Evolutionary conservation across 768 basidiomycete species (phyloP).

Genomic region (Boletus coccyginus): DNA sequence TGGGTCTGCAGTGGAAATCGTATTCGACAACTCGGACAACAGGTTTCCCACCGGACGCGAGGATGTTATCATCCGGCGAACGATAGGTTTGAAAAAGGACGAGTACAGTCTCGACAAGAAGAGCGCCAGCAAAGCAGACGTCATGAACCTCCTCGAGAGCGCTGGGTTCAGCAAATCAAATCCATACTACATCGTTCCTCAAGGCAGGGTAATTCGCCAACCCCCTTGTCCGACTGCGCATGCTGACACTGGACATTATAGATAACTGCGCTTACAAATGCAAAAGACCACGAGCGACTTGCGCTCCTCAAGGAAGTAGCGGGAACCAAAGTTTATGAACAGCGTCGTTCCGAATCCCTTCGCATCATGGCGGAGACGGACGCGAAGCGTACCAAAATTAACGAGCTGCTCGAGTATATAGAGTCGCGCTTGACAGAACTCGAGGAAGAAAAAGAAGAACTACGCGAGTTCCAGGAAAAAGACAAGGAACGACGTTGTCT

Average conservation of each 20-base stretch:
- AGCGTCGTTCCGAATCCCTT: conserved; percentile 87
- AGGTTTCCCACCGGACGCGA: conserved; percentile 91
- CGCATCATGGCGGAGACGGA: conserved; percentile 98
- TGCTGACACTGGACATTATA: conserved; percentile 30
- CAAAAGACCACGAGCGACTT: conserved; percentile 92
- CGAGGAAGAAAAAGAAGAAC: conserved; percentile 96
- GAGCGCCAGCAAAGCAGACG: conserved; percentile 92
- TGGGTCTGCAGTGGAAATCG: conserved; percentile 64
- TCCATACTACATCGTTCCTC: conserved; percentile 98
- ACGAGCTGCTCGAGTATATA: conserved; percentile 85
- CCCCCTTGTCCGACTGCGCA: background rate
- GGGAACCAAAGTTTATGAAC: conserved; percentile 97
- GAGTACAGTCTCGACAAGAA: conserved; percentile 98
- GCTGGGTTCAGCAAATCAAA: conserved; percentile 99
- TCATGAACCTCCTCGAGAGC: conserved; percentile 94
- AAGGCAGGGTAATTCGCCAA: conserved; percentile 74
- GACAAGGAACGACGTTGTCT: conserved; percentile 92
- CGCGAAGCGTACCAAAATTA: conserved; percentile 87
- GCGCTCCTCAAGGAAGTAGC: conserved; percentile 97
- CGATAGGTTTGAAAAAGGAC: conserved; percentile 97
- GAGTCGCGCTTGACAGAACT: conserved; percentile 87
- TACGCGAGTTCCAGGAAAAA: conserved; percentile 95
- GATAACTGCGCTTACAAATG: conserved; percentile 96
- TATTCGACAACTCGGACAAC: conserved; percentile 93
- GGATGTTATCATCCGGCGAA: conserved; percentile 84